Conservation (phyloP, 331 rosid genomes). For the Malus hybrid region DNA sequence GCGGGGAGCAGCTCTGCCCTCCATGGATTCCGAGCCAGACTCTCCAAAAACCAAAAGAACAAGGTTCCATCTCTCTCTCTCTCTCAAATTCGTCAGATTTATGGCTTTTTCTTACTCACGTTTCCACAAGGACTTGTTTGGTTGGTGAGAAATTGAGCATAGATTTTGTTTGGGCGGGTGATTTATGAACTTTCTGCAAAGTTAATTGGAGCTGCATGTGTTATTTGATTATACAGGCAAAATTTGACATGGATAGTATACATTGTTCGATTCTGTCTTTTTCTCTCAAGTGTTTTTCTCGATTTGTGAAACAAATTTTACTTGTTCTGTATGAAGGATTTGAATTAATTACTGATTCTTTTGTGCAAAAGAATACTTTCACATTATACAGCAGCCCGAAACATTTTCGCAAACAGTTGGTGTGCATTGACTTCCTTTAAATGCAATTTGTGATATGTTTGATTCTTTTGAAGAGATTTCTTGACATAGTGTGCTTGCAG, state of each 20-base stretch:
- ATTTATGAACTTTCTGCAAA: neutral
- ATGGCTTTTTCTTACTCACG: neutral
- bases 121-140: neutral
- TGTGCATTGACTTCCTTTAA: too few species aligned
- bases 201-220: neutral
- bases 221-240: too few species aligned
- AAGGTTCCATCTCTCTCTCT: slow-evolving; percentile 27
- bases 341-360: neutral
- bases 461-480: neutral
- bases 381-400: too few species aligned
- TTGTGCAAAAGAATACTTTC: neutral
- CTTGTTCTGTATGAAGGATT: too few species aligned
- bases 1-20: neutral
- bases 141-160: neutral
- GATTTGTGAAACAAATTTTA: neutral
- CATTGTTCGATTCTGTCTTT: neutral
- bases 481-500: neutral
- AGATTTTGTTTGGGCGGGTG: neutral
- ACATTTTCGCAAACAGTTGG: too few species aligned
- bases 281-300: neutral
- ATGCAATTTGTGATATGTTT: neutral
- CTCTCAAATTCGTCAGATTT: neutral
- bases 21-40: slow-evolving; percentile 37
- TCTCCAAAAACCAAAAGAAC: slow-evolving; percentile 16
- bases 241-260: neutral